Evolutionary conservation across 106 monocot genomes (phyloP).

Genomic region (Amphibolis antarctica): DNA sequence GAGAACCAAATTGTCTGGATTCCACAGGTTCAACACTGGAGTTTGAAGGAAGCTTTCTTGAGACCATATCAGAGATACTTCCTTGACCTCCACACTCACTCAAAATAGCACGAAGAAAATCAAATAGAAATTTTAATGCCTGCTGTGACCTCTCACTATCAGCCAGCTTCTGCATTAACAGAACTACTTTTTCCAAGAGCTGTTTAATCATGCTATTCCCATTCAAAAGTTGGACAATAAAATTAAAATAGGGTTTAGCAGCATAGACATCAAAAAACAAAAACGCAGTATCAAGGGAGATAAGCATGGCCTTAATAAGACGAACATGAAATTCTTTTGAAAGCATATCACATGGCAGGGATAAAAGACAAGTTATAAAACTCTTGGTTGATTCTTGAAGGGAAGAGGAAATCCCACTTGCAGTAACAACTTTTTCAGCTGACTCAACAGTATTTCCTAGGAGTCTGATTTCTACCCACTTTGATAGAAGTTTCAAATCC

Average conservation of each 20-base stretch:
- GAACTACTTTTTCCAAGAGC: slow-evolving; percentile 49
- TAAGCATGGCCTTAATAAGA: slow-evolving; percentile 62
- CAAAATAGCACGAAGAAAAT: slow-evolving; percentile 54
- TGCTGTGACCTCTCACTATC: slow-evolving; percentile 47
- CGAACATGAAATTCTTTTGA: slow-evolving; percentile 41
- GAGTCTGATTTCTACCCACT: slow-evolving; percentile 67
- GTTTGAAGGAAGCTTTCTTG: slow-evolving; percentile 38
- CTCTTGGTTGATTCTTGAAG: slow-evolving; percentile 65
- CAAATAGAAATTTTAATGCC: slow-evolving; percentile 65
- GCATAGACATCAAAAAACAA: slow-evolving; percentile 47
- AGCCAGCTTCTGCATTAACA: slow-evolving; percentile 56
- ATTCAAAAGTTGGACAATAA: slow-evolving; percentile 54
- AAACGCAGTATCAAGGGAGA: slow-evolving; percentile 75
- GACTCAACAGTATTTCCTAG: slow-evolving; percentile 35
- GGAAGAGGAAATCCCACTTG: slow-evolving; percentile 30
- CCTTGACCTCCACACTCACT: slow-evolving; percentile 42
- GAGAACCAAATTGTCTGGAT: slow-evolving; percentile 29
- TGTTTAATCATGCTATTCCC: slow-evolving; percentile 45
- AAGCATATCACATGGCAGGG: slow-evolving; percentile 24
- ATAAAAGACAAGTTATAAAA: slow-evolving; percentile 41
- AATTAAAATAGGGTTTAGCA: slow-evolving; percentile 70
- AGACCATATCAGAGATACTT: slow-evolving; percentile 22
- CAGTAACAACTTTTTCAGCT: slow-evolving; percentile 18
- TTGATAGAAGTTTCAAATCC: slow-evolving; percentile 52
- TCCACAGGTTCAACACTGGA: slow-evolving; percentile 37